These are phyloP conservation scores for Aspergillus sergii DNA, from an alignment of 2,329 filamentous ascomycete genomes.

Conservation along the genomic window DNA sequence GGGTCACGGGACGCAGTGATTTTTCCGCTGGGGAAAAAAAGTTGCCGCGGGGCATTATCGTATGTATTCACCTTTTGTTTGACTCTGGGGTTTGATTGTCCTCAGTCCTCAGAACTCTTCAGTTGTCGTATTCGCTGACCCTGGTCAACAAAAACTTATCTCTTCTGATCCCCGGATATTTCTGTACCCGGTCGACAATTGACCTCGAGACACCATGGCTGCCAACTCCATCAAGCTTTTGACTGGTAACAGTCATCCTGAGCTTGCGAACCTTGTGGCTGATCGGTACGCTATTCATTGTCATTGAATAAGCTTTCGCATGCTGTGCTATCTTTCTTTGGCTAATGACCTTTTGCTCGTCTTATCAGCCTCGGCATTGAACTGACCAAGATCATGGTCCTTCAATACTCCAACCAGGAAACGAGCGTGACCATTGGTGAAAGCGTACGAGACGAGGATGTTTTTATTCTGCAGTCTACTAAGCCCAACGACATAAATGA, in stretches of 20 bases:
- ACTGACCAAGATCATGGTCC: constrained; percentile 68
- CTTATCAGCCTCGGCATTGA: constrained; percentile 63
- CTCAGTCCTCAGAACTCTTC: background rate
- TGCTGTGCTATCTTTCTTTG: background rate
- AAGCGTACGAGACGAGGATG: constrained; percentile 94
- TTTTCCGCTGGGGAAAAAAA: constrained; percentile 23
- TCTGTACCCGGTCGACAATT: constrained; percentile 3
- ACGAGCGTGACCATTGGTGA: constrained; percentile 84
- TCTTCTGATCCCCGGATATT: background rate
- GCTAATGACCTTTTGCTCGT: constrained; percentile 15
- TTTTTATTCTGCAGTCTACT: constrained; percentile 96
- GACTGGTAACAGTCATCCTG: constrained; percentile 74
- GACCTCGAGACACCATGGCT: constrained; percentile 54
- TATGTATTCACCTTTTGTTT: background rate
- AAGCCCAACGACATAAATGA: constrained; percentile 97
- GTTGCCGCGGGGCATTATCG: constrained; percentile 15
- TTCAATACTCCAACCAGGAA: constrained; percentile 67
- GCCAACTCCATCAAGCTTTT: constrained; percentile 75
- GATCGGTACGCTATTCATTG: constrained; percentile 55
- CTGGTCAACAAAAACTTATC: background rate
- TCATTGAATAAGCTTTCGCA: background rate
- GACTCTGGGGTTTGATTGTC: constrained; percentile 1
- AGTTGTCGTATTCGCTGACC: background rate
- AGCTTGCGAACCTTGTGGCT: constrained; percentile 70
- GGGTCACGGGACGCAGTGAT: constrained; percentile 17